phyloP scores from a whole-genome alignment of 352 stramenopile species.

The Globisporangium rhizosaccharum region DNA sequence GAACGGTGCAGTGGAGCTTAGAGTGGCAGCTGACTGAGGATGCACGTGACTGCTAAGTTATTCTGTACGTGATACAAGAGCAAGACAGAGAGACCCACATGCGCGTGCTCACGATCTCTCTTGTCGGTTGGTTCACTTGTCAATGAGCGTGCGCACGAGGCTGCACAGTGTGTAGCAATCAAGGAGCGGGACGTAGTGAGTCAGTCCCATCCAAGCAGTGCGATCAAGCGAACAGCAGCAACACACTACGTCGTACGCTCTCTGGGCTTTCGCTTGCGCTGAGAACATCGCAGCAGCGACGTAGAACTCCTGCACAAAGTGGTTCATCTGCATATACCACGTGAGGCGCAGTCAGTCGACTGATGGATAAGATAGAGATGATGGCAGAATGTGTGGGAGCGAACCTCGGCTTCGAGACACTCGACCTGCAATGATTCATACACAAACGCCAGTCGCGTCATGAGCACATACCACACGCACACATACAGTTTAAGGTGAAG shows the following conservation, averaged over 20 bases:
- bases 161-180: not conserved
- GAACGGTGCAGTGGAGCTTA: not conserved
- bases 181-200: not conserved
- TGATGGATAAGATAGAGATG: no score
- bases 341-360: not conserved
- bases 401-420: constrained; percentile 23
- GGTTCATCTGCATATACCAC: constrained; percentile 29
- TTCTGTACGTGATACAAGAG: no score
- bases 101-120: no score
- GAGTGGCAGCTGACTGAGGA: no score
- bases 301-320: constrained; percentile 63
- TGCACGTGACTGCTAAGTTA: no score
- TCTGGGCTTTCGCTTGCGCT: constrained; percentile 31
- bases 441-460: no score
- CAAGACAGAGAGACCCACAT: no score
- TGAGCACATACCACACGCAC: not conserved
- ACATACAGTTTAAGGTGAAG: not conserved
- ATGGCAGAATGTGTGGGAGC: not conserved
- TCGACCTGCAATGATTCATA: constrained; percentile 6
- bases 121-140: not conserved
- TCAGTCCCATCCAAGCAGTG: not conserved
- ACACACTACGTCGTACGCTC: constrained; percentile 20
- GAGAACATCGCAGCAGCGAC: constrained; percentile 43
- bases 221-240: not conserved
- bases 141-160: constrained; percentile 2